Base-by-base conservation (phyloP, 768 basidiomycete genomes). In the Mycena maculata region DNA sequence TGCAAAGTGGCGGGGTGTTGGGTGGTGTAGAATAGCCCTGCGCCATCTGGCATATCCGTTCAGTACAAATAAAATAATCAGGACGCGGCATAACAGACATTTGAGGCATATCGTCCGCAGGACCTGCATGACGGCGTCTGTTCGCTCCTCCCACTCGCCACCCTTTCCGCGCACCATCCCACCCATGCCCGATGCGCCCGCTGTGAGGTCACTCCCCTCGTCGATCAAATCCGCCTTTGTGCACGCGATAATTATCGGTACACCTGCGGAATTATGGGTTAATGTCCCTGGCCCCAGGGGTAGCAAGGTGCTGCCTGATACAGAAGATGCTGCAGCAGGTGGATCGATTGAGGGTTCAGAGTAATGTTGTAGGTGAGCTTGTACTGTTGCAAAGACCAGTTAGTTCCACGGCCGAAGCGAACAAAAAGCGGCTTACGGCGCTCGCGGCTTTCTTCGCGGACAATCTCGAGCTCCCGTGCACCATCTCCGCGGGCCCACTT, bases 61-160 rank as follows among this genome's bases (percentile, higher is more conserved):
- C 9, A 41, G 44, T 48, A 52, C 61, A n/a, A 45, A 36, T 53
- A 36, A 16, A 7, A 38, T 48, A 58, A 48, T 49, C 18, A 28
- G 42, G 56, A 36, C 31, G 23, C 30, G 45, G 47, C 39, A 30
- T 27, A 22, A 83, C 95, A 74, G 70, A 96, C 97, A 98, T 79
- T 94, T 94, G 56, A 98, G 79, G 75, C 95, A 97, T 58, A 99
- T 88, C 0, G 95, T 93, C 41, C 98, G 87, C 55, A 99, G 84
- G n/a, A 94, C 89, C 74, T 99, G 97, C 90, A 98, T 97, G 6
- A 98, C 84, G 42, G 92, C 92, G 75, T 99, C 98, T 44, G 95
- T 96, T 72, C 92, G 84, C 78, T 99, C 98, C 78, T 99, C 98
- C 93, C 93, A 95, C 73, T 94, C 92, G 12, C 89, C 92, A 2